Conservation (phyloP, 176 grass and related monocot genomes). For the Eragrostis curvula region DNA sequence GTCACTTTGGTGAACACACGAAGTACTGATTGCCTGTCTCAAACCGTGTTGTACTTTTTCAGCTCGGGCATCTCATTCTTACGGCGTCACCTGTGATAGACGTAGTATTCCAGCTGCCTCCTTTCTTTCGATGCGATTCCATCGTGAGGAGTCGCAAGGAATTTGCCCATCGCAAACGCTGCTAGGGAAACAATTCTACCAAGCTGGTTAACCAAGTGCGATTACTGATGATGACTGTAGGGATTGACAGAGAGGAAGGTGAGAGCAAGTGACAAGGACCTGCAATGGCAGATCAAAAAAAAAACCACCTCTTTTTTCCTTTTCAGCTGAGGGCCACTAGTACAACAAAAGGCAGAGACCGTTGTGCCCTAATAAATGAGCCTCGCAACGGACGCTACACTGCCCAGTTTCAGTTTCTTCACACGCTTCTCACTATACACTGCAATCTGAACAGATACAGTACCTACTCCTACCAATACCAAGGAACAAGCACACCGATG, state of each 20-base stretch:
- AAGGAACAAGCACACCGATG: not conserved
- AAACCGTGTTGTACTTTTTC: no score
- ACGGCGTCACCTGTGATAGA: no score
- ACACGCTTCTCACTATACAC: not conserved
- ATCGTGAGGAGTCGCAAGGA: no score
- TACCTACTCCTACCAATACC: not conserved
- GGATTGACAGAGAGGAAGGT: not conserved
- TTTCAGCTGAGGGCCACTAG: not conserved
- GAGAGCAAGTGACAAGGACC: not conserved
- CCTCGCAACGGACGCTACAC: not conserved
- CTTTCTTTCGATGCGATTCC: no score
- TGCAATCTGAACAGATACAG: not conserved
- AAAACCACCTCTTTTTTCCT: not conserved
- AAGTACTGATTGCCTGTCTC: no score
- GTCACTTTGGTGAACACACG: no score
- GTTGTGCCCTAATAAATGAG: constrained; percentile 36
- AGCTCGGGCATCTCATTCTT: no score
- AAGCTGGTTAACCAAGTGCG: no score
- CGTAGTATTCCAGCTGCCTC: no score
- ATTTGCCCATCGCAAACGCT: no score
- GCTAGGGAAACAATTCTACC: no score
- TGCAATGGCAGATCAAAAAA: constrained; percentile 14
- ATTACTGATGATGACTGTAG: no score
- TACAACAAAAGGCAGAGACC: constrained; percentile 4
- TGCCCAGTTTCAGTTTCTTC: not conserved